Conservation (phyloP, 345 rosid genomes). For the Eucalyptus decipiens region DNA sequence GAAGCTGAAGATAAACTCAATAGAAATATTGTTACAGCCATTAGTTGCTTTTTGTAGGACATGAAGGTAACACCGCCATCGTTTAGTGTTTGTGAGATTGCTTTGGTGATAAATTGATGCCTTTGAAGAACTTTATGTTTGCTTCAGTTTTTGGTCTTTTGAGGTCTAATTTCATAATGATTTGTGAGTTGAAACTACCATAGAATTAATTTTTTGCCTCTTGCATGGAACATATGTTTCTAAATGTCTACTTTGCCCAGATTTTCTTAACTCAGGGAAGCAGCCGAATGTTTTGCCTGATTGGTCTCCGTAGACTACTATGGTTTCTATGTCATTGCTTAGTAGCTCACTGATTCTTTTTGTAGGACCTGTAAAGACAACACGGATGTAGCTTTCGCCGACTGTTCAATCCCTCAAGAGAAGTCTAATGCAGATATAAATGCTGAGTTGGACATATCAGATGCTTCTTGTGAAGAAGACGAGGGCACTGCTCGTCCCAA, state of each 20-base stretch:
- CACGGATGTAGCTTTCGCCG: constrained; percentile 50
- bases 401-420: constrained; percentile 83
- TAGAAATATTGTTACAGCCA: neutral
- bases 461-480: constrained; percentile 65
- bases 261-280: neutral
- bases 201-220: neutral
- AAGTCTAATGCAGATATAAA: constrained; percentile 90
- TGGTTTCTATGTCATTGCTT: neutral
- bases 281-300: neutral
- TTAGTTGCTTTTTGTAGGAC: neutral
- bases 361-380: constrained; percentile 85
- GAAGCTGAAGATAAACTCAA: neutral
- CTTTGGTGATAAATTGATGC: neutral
- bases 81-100: neutral
- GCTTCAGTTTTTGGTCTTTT: neutral
- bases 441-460: constrained; percentile 83
- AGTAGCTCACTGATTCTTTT: neutral
- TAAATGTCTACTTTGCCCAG: neutral
- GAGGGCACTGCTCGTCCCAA: constrained; percentile 37
- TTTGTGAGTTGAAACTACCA: neutral
- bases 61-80: neutral
- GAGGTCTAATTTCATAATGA: neutral
- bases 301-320: neutral
- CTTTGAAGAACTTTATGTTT: neutral
- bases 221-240: neutral